Evolutionary conservation across 805 yeast species (phyloP), one percentile per base, ranked within the genome.

Genomic region (Wickerhamia fluorescens): DNA sequence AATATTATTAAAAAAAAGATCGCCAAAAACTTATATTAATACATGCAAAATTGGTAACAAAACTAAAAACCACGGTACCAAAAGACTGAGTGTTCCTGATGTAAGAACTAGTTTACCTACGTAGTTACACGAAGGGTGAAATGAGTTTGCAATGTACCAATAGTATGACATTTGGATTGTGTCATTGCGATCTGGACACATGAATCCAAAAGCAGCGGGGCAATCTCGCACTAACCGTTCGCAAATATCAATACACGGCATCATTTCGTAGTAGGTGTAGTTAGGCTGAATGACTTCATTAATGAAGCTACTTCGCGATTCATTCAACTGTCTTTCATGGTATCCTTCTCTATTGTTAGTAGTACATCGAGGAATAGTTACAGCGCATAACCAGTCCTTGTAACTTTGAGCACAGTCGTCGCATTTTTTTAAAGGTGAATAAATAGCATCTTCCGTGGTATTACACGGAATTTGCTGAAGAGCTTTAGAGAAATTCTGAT

Each of bases 211-310:
- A 17, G 59, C 74, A 0, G 87, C 55, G 1, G 96, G 96, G 50
- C 98, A 89, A 49, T 82, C 81, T 28, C 85, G 67, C 2, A 80
- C 92, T 6, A 92, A 72, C 5, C 76, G 69, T 37, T 82, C 64
- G 53, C 97, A 92, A 37, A 79, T 70, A 45, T 82, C 78, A 28
- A 80, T 67, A 49, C 98, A 89, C 1, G 98, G 98, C 33, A 85
- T 51, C 3, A 92, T 68, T 54, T 89, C 98, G 42, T 66, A 78
- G 53, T 88, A 89, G 8, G 54, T 45, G 4, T 68, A 65, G 0
- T 87, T 84, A 4, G 69, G 61, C 17, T 80, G 59, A 2, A 69
- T 47, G 3, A 51, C 38, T 4, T 58, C 55, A 39, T 75, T 70
- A 22, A 89, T 65, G 37, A 69, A 72, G 4, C 58, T 56, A 42